Conservation (phyloP, 805 yeast genomes). For the Ogataea ganodermae region DNA sequence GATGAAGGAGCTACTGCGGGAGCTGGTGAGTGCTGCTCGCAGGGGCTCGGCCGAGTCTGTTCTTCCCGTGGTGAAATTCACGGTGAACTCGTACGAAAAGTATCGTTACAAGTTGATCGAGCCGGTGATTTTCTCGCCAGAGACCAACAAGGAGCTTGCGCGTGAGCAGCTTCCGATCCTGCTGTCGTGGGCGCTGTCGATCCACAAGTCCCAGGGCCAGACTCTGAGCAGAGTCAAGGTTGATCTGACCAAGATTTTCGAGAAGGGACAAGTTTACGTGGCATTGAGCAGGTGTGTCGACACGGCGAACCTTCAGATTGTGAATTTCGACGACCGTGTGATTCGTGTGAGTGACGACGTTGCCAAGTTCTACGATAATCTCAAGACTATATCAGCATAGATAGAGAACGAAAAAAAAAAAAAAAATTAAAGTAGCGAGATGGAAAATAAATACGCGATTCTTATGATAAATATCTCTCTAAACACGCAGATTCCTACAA, state of each 20-base stretch:
- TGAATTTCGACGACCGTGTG: slow-evolving; percentile 59
- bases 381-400: slow-evolving; percentile 30
- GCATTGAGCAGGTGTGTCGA: slow-evolving; percentile 79
- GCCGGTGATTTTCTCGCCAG: slow-evolving; percentile 40
- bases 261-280: slow-evolving; percentile 82
- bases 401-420: not conserved
- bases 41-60: slow-evolving; percentile 16
- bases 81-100: slow-evolving; percentile 35
- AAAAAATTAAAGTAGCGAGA: not conserved
- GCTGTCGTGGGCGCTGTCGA: slow-evolving; percentile 81
- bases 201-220: slow-evolving; percentile 86
- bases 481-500: too few relatives aligned
- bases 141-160: slow-evolving; percentile 29
- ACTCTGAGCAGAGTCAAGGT: slow-evolving; percentile 71
- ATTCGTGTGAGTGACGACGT: slow-evolving; percentile 65
- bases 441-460: not conserved
- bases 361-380: slow-evolving; percentile 55
- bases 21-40: slow-evolving; percentile 30
- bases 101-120: slow-evolving; percentile 34
- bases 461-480: not conserved
- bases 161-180: slow-evolving; percentile 69
- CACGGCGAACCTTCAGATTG: slow-evolving; percentile 62
- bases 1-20: slow-evolving; percentile 11
- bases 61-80: slow-evolving; percentile 51
- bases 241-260: slow-evolving; percentile 66